phyloP scores from a whole-genome alignment of 2,329 filamentous ascomycete genomes.

The Cyclaneusma minus region DNA sequence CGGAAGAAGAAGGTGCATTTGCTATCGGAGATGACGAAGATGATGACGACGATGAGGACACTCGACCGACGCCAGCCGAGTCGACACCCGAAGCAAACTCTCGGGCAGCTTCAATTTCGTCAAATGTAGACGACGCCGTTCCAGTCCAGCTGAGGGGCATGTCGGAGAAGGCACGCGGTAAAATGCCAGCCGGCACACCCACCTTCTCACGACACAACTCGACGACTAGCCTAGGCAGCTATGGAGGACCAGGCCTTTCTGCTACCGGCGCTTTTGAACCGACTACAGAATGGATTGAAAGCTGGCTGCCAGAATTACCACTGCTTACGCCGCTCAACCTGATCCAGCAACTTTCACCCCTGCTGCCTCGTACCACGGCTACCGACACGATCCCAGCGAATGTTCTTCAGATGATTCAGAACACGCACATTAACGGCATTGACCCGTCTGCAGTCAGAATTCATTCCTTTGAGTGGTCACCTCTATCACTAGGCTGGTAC shows the following conservation, averaged over 20 bases:
- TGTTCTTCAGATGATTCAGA: constrained; percentile 37
- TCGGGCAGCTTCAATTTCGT: constrained; percentile 52
- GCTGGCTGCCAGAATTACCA: constrained; percentile 82
- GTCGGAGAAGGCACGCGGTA: constrained; percentile 93
- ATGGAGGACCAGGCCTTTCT: constrained; percentile 41
- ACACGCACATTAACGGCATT: constrained; percentile 51
- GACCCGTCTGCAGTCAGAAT: constrained; percentile 62
- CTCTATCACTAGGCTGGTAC: constrained; percentile 84
- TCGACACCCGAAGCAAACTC: constrained; percentile 47
- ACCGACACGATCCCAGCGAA: constrained; percentile 27
- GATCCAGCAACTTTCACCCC: constrained; percentile 47
- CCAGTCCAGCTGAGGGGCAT: constrained; percentile 76
- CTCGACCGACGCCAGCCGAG: constrained; percentile 39
- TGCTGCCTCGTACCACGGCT: constrained; percentile 34
- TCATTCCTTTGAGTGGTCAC: constrained; percentile 90
- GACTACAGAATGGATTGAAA: constrained; percentile 74
- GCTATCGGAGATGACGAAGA: constrained; percentile 76
- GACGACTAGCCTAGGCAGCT: constrained; percentile 60
- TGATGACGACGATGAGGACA: constrained; percentile 32
- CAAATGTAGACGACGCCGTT: constrained; percentile 58
- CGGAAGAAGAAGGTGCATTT: constrained; percentile 69
- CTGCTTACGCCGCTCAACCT: constrained; percentile 73
- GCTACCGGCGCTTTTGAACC: constrained; percentile 56
- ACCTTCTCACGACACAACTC: constrained; percentile 85
- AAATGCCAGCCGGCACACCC: constrained; percentile 75